A percentile compares a stretch with the other conserved stretches of the same genome.
Conservation (phyloP, 805 yeast species). For the Wickerhamomyces kurtzmanii region DNA sequence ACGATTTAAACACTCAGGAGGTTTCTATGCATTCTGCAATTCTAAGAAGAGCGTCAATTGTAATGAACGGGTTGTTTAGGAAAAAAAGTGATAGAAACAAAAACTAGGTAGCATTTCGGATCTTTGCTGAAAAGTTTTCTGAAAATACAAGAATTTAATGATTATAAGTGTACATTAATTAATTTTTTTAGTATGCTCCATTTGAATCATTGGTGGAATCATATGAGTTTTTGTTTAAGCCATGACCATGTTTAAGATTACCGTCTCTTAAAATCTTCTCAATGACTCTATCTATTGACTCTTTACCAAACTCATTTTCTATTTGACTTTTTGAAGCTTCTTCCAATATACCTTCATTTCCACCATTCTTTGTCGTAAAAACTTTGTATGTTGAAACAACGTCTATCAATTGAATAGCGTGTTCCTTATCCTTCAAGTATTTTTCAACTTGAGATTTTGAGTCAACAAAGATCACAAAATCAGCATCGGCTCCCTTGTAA, state of each 20-base stretch:
- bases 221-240: slow-evolving; percentile 18
- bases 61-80: no score
- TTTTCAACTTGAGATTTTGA: slow-evolving; percentile 36
- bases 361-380: slow-evolving; percentile 54
- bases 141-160: no score
- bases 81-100: no score
- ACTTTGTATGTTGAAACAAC: slow-evolving; percentile 58
- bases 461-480: slow-evolving; percentile 58
- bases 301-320: slow-evolving; percentile 59
- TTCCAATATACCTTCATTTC: slow-evolving; percentile 62
- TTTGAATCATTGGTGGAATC: slow-evolving; percentile 37
- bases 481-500: slow-evolving; percentile 55
- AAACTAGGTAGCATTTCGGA: no score
- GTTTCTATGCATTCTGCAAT: no score
- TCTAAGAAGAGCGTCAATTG: no score
- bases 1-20: no score
- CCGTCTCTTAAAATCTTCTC: slow-evolving; percentile 55
- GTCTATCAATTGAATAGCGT: slow-evolving; percentile 44
- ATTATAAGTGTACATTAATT: no score
- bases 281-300: slow-evolving; percentile 45
- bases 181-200: no score
- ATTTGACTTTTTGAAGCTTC: slow-evolving; percentile 62
- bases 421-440: slow-evolving; percentile 41
- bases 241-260: slow-evolving; percentile 28
- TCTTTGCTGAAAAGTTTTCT: no score